Evolutionary conservation across 2,329 filamentous ascomycete species (phyloP).

Genomic region (Leptographium lundbergii): DNA sequence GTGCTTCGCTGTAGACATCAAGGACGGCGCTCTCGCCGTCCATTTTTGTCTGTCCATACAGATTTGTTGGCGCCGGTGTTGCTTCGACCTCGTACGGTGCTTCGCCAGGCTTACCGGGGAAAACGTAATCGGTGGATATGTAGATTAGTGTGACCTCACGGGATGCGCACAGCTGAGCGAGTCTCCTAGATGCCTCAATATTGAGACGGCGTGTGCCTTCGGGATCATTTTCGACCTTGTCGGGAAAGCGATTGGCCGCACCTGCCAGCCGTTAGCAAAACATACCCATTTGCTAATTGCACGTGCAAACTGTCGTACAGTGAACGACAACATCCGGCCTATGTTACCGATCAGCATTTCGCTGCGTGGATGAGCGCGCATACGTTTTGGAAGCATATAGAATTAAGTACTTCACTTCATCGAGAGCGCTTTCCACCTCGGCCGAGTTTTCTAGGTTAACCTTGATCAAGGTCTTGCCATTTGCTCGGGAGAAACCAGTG

Average conservation of each 20-base stretch:
- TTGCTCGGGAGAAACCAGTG: constrained; percentile 61
- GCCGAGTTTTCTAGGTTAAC: constrained; percentile 35
- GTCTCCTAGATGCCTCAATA: constrained; percentile 52
- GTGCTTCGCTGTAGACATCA: constrained; percentile 37
- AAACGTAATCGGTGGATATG: constrained; percentile 76
- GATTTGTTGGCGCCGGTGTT: constrained; percentile 57
- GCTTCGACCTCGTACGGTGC: constrained; percentile 65
- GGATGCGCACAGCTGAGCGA: constrained; percentile 53
- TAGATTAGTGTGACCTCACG: constrained; percentile 57
- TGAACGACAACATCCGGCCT: constrained; percentile 72
- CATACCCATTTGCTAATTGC: neutral
- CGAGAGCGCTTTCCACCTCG: constrained; percentile 37
- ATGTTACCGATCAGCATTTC: neutral
- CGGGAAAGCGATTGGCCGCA: constrained; percentile 78
- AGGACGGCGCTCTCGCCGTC: constrained; percentile 53
- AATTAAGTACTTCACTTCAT: constrained; percentile 36
- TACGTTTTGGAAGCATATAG: neutral
- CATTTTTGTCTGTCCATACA: constrained; percentile 54
- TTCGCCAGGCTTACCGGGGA: constrained; percentile 60
- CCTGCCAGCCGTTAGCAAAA: constrained; percentile 18
- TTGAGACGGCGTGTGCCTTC: constrained; percentile 63
- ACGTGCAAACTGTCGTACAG: constrained; percentile 48
- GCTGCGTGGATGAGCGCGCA: neutral
- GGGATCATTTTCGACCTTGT: constrained; percentile 72
- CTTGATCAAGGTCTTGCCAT: constrained; percentile 53